phyloP scores from a whole-genome alignment of 257 asterid genomes.

The Rauvolfia tetraphylla region DNA sequence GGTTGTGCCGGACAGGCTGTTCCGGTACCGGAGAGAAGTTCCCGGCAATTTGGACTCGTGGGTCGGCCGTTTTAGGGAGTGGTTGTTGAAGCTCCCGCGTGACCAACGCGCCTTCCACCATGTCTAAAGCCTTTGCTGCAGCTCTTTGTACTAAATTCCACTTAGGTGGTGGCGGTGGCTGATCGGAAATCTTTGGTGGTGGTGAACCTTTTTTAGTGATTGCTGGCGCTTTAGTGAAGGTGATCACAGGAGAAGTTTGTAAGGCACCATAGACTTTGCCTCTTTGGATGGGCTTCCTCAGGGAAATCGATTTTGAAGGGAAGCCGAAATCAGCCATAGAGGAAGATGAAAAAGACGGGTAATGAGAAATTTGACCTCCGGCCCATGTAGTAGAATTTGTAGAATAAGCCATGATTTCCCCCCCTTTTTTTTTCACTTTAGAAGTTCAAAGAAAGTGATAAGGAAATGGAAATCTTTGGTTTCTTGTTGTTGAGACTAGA shows the following conservation, averaged over 20 bases:
- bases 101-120: slow-evolving; percentile 40
- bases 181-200: not conserved
- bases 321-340: slow-evolving; percentile 10
- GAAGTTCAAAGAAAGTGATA: not conserved
- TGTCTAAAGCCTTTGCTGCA: slow-evolving; percentile 41
- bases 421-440: not conserved
- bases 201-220: not conserved
- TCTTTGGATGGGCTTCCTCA: slow-evolving; percentile 12
- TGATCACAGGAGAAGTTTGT: slow-evolving; percentile 19
- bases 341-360: slow-evolving; percentile 1
- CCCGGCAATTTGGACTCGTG: slow-evolving; percentile 52
- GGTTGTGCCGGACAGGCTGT: slow-evolving; percentile 37
- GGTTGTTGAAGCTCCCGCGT: slow-evolving; percentile 39
- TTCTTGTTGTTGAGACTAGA: not conserved
- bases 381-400: slow-evolving; percentile 11
- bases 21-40: slow-evolving; percentile 68
- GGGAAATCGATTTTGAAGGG: slow-evolving; percentile 10
- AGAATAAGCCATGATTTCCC: slow-evolving; percentile 15
- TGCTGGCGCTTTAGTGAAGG: slow-evolving; percentile 14
- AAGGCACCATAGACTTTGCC: slow-evolving; percentile 17
- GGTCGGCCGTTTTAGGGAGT: slow-evolving; percentile 56
- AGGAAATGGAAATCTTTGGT: not conserved
- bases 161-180: slow-evolving; percentile 21
- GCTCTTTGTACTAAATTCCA: slow-evolving; percentile 48
- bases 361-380: slow-evolving; percentile 4